Percentiles rank a stretch among this genome's conserved stretches.
Conservation (phyloP, 2,329 filamentous ascomycete species). For the Ophiosphaerella narmari region DNA sequence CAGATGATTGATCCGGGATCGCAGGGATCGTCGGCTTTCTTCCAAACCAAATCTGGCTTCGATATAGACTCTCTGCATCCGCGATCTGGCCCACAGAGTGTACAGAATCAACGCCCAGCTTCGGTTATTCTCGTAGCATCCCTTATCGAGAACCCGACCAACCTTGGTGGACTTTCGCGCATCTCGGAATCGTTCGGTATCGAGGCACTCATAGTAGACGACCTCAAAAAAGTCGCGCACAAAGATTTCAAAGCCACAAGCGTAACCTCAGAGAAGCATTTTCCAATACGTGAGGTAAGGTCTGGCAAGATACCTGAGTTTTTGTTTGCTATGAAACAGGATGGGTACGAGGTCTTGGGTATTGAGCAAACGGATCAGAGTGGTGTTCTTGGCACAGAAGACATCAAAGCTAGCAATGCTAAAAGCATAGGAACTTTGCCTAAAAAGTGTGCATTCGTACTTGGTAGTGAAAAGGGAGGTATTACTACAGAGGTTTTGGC, state of each 20-base stretch:
- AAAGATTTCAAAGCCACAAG: slow-evolving; percentile 57
- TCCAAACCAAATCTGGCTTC: slow-evolving; percentile 60
- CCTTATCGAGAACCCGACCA: slow-evolving; percentile 56
- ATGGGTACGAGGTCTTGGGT: slow-evolving; percentile 57
- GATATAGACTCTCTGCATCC: slow-evolving; percentile 37
- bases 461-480: slow-evolving; percentile 58
- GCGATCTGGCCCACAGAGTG: slow-evolving; percentile 17
- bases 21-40: slow-evolving; percentile 30
- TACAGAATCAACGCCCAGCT: slow-evolving; percentile 27
- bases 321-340: slow-evolving; percentile 48
- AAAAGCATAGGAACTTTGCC: slow-evolving; percentile 38
- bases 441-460: slow-evolving; percentile 50
- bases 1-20: neutral
- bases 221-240: slow-evolving; percentile 46
- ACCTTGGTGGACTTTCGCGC: slow-evolving; percentile 56
- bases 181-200: slow-evolving; percentile 58
- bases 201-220: slow-evolving; percentile 51
- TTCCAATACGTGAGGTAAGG: slow-evolving; percentile 51
- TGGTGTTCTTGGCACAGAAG: slow-evolving; percentile 48
- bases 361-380: slow-evolving; percentile 60
- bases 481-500: slow-evolving; percentile 54
- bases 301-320: slow-evolving; percentile 41
- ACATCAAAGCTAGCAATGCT: slow-evolving; percentile 1
- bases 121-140: slow-evolving; percentile 56
- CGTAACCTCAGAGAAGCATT: slow-evolving; percentile 56